Conservation (phyloP, 768 basidiomycete species). For the Panaeolus papilionaceus region DNA sequence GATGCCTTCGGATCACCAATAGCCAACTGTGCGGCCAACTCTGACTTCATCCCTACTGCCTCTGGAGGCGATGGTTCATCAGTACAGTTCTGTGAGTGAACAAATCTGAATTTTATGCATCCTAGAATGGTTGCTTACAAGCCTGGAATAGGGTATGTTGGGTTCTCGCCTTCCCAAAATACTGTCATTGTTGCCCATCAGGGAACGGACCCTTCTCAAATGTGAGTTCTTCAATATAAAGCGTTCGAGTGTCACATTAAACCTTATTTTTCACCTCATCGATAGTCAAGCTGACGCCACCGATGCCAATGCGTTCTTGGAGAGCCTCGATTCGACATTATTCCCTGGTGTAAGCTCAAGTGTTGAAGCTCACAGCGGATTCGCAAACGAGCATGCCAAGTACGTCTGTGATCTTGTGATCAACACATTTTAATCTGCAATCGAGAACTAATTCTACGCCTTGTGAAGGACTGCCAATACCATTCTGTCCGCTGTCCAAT, state of each 20-base stretch:
- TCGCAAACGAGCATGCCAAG: slow-evolving; percentile 49
- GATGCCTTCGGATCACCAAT: not conserved
- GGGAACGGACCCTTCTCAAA: slow-evolving; percentile 38
- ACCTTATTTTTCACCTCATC: not conserved
- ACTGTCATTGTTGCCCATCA: slow-evolving; percentile 45
- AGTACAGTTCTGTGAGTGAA: slow-evolving; percentile 57
- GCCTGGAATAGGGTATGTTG: slow-evolving; percentile 18
- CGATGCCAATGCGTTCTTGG: slow-evolving; percentile 41
- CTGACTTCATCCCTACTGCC: slow-evolving; percentile 52
- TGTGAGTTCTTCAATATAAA: slow-evolving; percentile 31
- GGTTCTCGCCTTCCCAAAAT: slow-evolving; percentile 16
- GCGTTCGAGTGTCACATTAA: not conserved
- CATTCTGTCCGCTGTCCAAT: slow-evolving; percentile 46
- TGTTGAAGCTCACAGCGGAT: slow-evolving; percentile 51
- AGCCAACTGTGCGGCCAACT: slow-evolving; percentile 55
- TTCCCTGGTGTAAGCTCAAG: slow-evolving; percentile 51
- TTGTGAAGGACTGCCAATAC: slow-evolving; percentile 42
- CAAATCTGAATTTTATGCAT: slow-evolving; percentile 30
- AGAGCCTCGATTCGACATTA: slow-evolving; percentile 38
- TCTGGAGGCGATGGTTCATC: slow-evolving; percentile 53
- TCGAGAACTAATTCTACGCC: slow-evolving; percentile 8
- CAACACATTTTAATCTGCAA: not conserved
- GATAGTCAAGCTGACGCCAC: slow-evolving; percentile 44
- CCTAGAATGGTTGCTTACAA: not conserved
- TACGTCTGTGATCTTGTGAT: slow-evolving; percentile 24